Percentiles rank a stretch among this genome's conserved stretches.
Evolutionary conservation across 164 flowering plant genomes (phyloP).

Genomic region (Vitis cinerea): DNA sequence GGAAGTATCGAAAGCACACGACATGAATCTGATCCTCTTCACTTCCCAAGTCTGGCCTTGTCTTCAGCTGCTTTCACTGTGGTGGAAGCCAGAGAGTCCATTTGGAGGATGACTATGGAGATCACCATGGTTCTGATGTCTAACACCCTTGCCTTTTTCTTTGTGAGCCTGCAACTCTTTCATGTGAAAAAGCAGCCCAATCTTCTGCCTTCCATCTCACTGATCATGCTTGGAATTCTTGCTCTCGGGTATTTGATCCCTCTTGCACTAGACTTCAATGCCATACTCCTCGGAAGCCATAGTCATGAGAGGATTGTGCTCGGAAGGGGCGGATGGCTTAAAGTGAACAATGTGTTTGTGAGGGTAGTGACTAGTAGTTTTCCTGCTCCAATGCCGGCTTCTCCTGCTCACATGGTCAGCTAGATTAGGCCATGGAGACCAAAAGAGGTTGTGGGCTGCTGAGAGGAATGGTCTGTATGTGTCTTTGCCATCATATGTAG

Average conservation of each 20-base stretch:
- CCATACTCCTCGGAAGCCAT: constrained; percentile 29
- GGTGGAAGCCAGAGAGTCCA: constrained; percentile 15
- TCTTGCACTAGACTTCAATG: constrained; percentile 60
- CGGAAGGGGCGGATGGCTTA: constrained; percentile 32
- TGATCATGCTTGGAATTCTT: constrained; percentile 59
- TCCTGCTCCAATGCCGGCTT: constrained; percentile 55
- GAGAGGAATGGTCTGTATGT: constrained; percentile 44
- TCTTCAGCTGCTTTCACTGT: constrained; percentile 21
- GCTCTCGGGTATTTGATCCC: constrained; percentile 63
- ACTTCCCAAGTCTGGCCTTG: constrained; percentile 42
- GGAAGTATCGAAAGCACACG: constrained; percentile 62
- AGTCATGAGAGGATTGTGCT: constrained; percentile 21
- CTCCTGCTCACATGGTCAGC: constrained; percentile 56
- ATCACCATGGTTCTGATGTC: constrained; percentile 53
- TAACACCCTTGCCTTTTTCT: constrained; percentile 52
- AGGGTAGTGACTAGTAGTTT: constrained; percentile 30
- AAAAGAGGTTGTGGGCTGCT: constrained; percentile 28
- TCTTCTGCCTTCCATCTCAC: constrained; percentile 47
- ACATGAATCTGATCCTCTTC: constrained; percentile 40
- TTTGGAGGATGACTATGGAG: constrained; percentile 66
- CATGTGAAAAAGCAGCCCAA: constrained; percentile 50
- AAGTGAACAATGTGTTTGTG: constrained; percentile 13
- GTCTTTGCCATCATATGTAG: constrained; percentile 34
- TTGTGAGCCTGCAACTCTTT: constrained; percentile 46
- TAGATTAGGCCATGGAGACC: constrained; percentile 26